Percentiles rank a stretch among this genome's conserved stretches.
phyloP scores from a whole-genome alignment of 2,329 filamentous ascomycete genomes.

The Trichoderma sp. region DNA sequence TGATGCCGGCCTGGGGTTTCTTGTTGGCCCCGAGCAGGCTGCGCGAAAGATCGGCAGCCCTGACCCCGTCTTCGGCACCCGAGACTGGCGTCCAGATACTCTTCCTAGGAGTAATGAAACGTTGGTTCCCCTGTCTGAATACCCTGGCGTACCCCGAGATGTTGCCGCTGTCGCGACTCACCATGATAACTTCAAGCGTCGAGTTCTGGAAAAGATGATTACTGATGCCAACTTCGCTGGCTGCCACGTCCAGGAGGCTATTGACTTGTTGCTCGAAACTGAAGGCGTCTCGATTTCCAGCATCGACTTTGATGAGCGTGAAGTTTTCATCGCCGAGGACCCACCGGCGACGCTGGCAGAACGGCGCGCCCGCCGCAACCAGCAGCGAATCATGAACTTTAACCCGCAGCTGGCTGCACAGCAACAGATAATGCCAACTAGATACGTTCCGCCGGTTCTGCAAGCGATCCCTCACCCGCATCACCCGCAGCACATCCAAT shows the following conservation, averaged over 20 bases:
- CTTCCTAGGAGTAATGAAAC: constrained; percentile 19
- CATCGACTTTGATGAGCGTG: constrained; percentile 36
- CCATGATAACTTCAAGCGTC: constrained; percentile 31
- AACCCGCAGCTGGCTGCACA: neutral
- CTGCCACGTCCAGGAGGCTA: constrained; percentile 32
- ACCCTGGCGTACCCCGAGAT: constrained; percentile 26
- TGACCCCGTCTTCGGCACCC: constrained; percentile 36
- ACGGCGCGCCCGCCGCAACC: neutral
- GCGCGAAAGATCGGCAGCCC: constrained; percentile 40
- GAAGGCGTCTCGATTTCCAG: constrained; percentile 31
- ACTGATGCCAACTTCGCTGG: constrained; percentile 35
- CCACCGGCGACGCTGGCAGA: neutral
- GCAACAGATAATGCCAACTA: neutral
- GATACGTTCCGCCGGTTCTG: neutral
- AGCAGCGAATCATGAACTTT: neutral
- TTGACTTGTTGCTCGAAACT: constrained; percentile 35
- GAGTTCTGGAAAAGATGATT: constrained; percentile 37
- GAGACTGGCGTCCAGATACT: constrained; percentile 27
- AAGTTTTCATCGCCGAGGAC: neutral
- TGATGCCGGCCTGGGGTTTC: constrained; percentile 65
- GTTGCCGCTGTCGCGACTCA: constrained; percentile 26
- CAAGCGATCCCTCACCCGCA: neutral
- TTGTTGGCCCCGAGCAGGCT: constrained; percentile 58
- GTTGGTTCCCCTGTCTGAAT: constrained; percentile 27
- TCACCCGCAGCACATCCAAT: neutral